Base-by-base conservation (phyloP, 345 rosid genomes). In the Boechera stricta region DNA sequence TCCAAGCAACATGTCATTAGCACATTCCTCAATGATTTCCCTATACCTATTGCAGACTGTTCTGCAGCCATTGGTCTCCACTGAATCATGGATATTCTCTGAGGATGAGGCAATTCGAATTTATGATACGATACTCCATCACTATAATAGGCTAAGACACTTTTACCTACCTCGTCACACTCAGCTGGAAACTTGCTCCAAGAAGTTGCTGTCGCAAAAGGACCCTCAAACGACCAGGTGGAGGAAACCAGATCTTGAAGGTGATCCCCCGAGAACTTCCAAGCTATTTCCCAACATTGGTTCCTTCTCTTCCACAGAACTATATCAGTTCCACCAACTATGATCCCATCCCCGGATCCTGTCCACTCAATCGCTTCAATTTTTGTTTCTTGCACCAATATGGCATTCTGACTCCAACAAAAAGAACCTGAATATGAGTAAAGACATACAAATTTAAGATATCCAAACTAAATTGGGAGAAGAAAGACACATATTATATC, bases 331-430 rank as follows among this genome's bases (percentile, higher is more conserved):
- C 97, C 98, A 81, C 93, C 89, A 36, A 91, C 77, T 72, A 94
- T 47, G 21, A 94, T 83, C 75, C 98, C 98, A 75, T 94, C 97
- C 61, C 94, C 94, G 5, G 96, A 91, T 39, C 86, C 87, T 3
- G 98, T 86, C 98, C 98, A 94, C 72, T 80, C 76, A 69, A 94
- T 79, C 4, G 90, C 98, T 80, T 91, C 94, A 76, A 91, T 94
- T 64, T 85, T 87, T 35, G 89, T 74, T 56, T 80, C 84, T 71
- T 90, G 97, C 80, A 83, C 71, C 77, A 94, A 91, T 64, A 87
- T 83, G 58, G 89, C 89, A 86, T 84, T 90, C 97, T 90, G 97
- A 86, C 97, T 87, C 97, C 98, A 94, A 90, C 89, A 87, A 90
- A 94, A 90, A 89, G 96, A 94, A 88, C 97, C 97, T 94, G 98